Conservation (phyloP, 345 rosid genomes). For the Syzygium oleosum region DNA sequence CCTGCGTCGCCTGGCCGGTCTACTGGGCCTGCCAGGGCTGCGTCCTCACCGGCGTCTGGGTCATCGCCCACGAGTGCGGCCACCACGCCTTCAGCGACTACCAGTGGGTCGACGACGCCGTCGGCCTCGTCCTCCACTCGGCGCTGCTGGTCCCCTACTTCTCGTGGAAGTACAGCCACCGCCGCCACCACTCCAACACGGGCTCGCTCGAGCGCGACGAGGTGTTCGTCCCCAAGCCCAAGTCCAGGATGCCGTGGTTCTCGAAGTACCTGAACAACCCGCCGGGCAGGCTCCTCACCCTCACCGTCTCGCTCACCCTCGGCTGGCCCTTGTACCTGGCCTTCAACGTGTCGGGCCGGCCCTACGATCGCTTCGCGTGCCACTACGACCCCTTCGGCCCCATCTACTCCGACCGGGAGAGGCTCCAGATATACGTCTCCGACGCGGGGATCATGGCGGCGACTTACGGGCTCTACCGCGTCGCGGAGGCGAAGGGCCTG, state of each 20-base stretch:
- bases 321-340: conserved; percentile 43
- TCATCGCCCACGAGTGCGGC: conserved; percentile 62
- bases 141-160: conserved; percentile 50
- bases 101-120: conserved; percentile 45
- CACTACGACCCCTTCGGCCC: conserved; percentile 44
- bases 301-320: conserved; percentile 23
- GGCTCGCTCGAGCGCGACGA: conserved; percentile 58
- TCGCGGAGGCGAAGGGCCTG: conserved; percentile 26
- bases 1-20: conserved; percentile 43
- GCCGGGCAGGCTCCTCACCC: conserved; percentile 24
- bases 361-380: conserved; percentile 35
- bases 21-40: conserved; percentile 60
- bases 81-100: conserved; percentile 66
- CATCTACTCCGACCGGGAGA: conserved; percentile 36
- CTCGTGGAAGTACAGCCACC: conserved; percentile 64
- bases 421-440: conserved; percentile 40
- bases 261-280: conserved; percentile 37
- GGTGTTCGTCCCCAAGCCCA: conserved; percentile 51
- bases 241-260: conserved; percentile 17
- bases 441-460: conserved; percentile 35
- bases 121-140: conserved; percentile 54
- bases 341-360: conserved; percentile 39
- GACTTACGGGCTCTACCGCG: conserved; percentile 19
- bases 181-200: conserved; percentile 67
- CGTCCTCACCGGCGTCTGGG: conserved; percentile 51